Percentiles rank a stretch among this genome's conserved stretches.
phyloP scores from a whole-genome alignment of 116 monocot genomes.

The Posidonia oceanica region DNA sequence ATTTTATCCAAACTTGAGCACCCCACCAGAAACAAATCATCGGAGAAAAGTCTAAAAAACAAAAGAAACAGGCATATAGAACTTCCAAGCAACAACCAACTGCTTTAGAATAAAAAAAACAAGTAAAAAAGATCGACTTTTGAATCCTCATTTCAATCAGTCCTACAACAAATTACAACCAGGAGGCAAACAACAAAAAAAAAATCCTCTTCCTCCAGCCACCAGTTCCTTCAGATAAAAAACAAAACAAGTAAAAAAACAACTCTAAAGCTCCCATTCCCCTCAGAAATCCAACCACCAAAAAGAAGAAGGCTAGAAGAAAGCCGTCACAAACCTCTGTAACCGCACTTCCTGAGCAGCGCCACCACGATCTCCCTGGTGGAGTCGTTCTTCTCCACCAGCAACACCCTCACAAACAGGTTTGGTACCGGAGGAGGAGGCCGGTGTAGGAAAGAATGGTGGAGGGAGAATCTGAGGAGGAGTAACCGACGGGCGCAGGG shows the following conservation, averaged over 20 bases:
- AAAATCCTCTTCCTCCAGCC: not conserved
- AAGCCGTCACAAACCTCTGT: constrained; percentile 30
- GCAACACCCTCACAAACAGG: constrained; percentile 56
- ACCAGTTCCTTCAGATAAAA: not conserved
- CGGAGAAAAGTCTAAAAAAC: not conserved
- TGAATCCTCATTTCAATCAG: too few species aligned
- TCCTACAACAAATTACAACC: not conserved
- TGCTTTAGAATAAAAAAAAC: too few species aligned
- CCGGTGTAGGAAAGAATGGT: too few species aligned
- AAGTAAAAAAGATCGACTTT: too few species aligned
- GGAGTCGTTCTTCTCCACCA: constrained; percentile 74
- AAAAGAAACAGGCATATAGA: not conserved
- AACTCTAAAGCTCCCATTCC: too few species aligned
- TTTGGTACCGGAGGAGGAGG: too few species aligned
- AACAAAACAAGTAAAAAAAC: not conserved
- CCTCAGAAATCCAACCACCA: not conserved
- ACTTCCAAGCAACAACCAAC: not conserved
- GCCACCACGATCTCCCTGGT: constrained; percentile 74
- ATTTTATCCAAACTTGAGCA: not conserved
- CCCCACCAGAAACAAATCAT: not conserved
- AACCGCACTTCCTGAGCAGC: constrained; percentile 67
- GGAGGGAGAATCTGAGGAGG: too few species aligned
- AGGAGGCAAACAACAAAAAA: not conserved
- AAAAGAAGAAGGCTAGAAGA: not conserved
- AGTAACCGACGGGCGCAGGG: too few species aligned